Evolutionary conservation across 306 rosid species (phyloP), one percentile per base, ranked within the genome.

Genomic region (Vicia villosa): DNA sequence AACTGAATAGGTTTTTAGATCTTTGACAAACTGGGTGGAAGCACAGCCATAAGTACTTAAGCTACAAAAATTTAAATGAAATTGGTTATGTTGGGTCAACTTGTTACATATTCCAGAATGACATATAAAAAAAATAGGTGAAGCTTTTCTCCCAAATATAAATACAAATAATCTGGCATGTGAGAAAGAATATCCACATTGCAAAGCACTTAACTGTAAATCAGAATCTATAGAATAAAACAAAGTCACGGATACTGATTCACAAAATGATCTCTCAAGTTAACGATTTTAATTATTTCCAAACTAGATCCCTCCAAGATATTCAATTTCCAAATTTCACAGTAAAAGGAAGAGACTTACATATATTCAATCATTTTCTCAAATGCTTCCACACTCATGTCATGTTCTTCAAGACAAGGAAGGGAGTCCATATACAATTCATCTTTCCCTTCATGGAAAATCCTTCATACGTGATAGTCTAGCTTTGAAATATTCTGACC

Each of bases 401-500:
- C 96, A 80, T 63, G 97, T 66, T 90, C 98, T 63, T 88, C 94
- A 56, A 93, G 86, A 78, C 80, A 82, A 40, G 96, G 97, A 86
- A 88, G 96, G 70, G 66, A 73, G 56, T 75, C 79, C 55, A 77
- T 21, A 32, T 77, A 78, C 28, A 68, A 43, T 28, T 76, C 86
- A 64, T 81, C 82, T 68, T 79, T 86, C 50, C 88, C 96, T 78
- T 80, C 97, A 50, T 86, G 82, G 78, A 93, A n/a, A 93, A 79
- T 88, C 94, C 85, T 84, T 73, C 80, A 90, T 85, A 20, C 77
- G 96, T 19, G 88, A 93, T 65, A 93, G 62, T 78, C 98, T 90
- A 72, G 98, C 96, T 81, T 80, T 90, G 50, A 90, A 90, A 83
- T 93, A 93, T 70, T 93, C 98, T 11, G 97, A 93, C 63, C 98